Evolutionary conservation across 768 basidiomycete genomes (phyloP).

Genomic region (Suillus discolor): DNA sequence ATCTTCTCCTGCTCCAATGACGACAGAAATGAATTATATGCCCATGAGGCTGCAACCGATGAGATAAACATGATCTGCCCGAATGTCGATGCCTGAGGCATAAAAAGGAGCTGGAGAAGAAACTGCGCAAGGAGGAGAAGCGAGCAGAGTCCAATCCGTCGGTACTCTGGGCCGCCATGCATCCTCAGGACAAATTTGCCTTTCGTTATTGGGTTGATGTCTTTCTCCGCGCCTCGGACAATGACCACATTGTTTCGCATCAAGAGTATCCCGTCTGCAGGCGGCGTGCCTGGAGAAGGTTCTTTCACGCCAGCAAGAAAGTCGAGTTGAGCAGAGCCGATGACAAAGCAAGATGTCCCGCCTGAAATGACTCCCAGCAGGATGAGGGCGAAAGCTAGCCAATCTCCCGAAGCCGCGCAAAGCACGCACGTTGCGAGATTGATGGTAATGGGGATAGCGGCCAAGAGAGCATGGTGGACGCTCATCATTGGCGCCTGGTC

Average conservation of each 20-base stretch:
- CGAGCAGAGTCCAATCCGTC: slow-evolving; percentile 29
- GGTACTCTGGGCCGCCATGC: slow-evolving; percentile 19
- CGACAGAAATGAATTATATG: slow-evolving; percentile 37
- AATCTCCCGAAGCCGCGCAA: slow-evolving; percentile 31
- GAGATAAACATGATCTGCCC: slow-evolving; percentile 38
- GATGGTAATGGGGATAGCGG: slow-evolving; percentile 24
- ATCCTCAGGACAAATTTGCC: slow-evolving; percentile 32
- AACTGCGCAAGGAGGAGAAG: slow-evolving; percentile 36
- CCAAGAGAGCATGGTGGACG: slow-evolving; percentile 18
- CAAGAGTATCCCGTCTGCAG: slow-evolving; percentile 35
- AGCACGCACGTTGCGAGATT: slow-evolving; percentile 26
- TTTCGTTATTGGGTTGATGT: slow-evolving; percentile 34
- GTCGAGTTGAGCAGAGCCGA: slow-evolving; percentile 32
- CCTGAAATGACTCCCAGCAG: slow-evolving; percentile 34
- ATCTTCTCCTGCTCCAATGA: slow-evolving; percentile 39
- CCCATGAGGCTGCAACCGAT: slow-evolving; percentile 36
- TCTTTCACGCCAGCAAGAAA: slow-evolving; percentile 18
- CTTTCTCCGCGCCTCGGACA: slow-evolving; percentile 34
- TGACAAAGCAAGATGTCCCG: slow-evolving; percentile 31
- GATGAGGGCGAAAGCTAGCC: slow-evolving; percentile 35
- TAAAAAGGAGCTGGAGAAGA: slow-evolving; percentile 36
- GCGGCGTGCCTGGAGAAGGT: slow-evolving; percentile 27
- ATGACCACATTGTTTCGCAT: slow-evolving; percentile 28
- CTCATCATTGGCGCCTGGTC: slow-evolving; percentile 13
- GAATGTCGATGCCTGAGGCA: slow-evolving; percentile 36